Evolutionary conservation across 73 alveolate genomes (phyloP), one percentile per base, ranked within the genome.

Genomic region (Stentor roeselii): DNA sequence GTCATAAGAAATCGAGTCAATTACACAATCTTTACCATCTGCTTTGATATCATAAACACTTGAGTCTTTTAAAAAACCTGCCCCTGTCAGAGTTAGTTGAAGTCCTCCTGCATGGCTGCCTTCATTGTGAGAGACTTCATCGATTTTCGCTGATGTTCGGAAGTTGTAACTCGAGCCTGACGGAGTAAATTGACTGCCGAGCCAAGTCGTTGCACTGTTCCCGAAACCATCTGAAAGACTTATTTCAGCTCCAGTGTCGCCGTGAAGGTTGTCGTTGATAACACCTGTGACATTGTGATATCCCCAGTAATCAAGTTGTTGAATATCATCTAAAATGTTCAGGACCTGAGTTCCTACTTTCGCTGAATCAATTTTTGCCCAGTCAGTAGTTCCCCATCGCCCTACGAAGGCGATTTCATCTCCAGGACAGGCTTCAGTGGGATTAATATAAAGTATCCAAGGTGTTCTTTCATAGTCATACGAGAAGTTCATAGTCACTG

Each of bases 41-140:
- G 37, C 80, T 67, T 34, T 32, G 37, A 67, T 32, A 1, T 67
- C 34, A 21, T 21, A 21, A 21, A 15, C n/a, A 1, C 27, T 14
- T 27, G 80, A n/a, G 11, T 21, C 34, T 67, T 21, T 21, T 21
- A 40, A 40, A 34, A 67, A 67, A 1, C 80, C 80, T 30, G n/a
- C 80, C 21, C 80, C 80, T 67, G 21, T n/a, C 21, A 67, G 21
- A 21, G 42, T 67, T 27, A 67, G 14, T 67, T 67, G 42, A 21
- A 21, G 80, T 21, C 80, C 80, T 1, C 80, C 80, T 30, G 80
- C 80, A 27, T 36, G 34, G 80, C 80, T 67, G n/a, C 80, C 80
- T 21, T 32, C 37, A 2, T 32, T n/a, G 11, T 21, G 41, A 27
- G 80, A 67, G 80, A 67, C 41, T 30, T 21, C 15, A 32, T 67